Base-by-base conservation (phyloP, 75 land plant species). In the Cupressus sempervirens region DNA sequence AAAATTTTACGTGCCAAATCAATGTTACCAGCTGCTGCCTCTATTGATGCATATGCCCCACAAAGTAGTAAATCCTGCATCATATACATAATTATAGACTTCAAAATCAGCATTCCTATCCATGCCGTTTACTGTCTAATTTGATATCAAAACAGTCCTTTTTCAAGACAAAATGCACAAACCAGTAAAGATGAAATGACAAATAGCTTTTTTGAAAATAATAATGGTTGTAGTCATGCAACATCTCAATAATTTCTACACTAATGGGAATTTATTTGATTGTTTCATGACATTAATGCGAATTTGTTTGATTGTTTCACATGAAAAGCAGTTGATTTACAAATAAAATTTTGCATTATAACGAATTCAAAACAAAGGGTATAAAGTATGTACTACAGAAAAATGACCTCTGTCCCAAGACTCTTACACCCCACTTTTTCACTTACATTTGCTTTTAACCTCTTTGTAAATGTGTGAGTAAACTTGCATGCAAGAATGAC, bases 1-100 rank as follows among this genome's bases (percentile, higher is more conserved):
- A 96, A 96, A 40, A 98, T 93, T 88, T 92, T 98, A 83, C 99
- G 90, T 58, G 99, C 96, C 82, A 89, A 84, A 30, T 93, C 97
- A 74, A 94, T 88, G 80, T 96, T 92, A 34, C 99, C 98, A 87
- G 88, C 90, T 48, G 91, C 81, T 68, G 97, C 98, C 80, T 98
- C 99, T 80, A 92, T 89, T 73, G 87, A 84, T 81, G 98, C 99
- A 91, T 96, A 96, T 26, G 94, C 88, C 76, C 96, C 96, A 90
- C 95, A 94, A n/a, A 98, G 89, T 81, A 93, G 86, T 50, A 98
- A 36, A 87, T 97, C 97, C 99, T 97, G 88, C 29, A 76, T 82
- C 23, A 87, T 40, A 67, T 38, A 86, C 15, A 36, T 48, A 81
- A 67, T 18, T 16, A 68, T 77, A 23, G 7, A 72, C 23, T 29